Base-by-base conservation (phyloP, 768 basidiomycete genomes). In the Boletus rex-veris region DNA sequence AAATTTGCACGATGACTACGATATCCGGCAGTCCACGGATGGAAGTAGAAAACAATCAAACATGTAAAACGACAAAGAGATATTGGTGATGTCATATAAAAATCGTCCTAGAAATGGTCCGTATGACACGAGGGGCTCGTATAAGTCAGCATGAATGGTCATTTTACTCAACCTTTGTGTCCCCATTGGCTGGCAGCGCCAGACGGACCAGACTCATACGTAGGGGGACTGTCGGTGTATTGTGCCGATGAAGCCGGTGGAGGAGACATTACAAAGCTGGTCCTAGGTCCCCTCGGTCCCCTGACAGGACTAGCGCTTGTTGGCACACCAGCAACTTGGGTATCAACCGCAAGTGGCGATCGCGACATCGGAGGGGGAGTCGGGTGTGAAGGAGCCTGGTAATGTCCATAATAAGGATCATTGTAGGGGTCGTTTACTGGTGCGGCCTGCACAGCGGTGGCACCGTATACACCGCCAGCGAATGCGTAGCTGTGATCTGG, bases 221-320 rank as follows among this genome's bases (percentile, higher is more conserved):
- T 74, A 28, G 88, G 88, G 14, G 88, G 88, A 35, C 71, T 75
- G 16, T 89, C 88, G 15, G 79, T 70, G 45, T 76, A 72, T 30
- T 48, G 50, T 31, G n/a, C 42, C 12, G 49, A 40, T 31, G 55
- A 46, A 38, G 45, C 16, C 14, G 54, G 21, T 44, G 67, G 62
- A 51, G 70, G 69, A 7, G 63, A 52, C 59, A 63, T 64, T 10
- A 62, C 50, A 4, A 58, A 56, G 30, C 39, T 59, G 42, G 59
- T 63, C 35, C 73, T 72, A 15, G 71, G 74, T 9, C 71, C 59
- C 56, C 74, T 66, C 3, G 80, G 78, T 3, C 79, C 78, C 49
- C 63, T 76, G 38, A 76, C 62, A 31, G 80, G 78, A 63, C 73
- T 80, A 3, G 62, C 66, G 24, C 64, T 57, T 18, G 61, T 53